Base-by-base conservation (phyloP, 495 filamentous ascomycete species). In the Apodospora peruviana region DNA sequence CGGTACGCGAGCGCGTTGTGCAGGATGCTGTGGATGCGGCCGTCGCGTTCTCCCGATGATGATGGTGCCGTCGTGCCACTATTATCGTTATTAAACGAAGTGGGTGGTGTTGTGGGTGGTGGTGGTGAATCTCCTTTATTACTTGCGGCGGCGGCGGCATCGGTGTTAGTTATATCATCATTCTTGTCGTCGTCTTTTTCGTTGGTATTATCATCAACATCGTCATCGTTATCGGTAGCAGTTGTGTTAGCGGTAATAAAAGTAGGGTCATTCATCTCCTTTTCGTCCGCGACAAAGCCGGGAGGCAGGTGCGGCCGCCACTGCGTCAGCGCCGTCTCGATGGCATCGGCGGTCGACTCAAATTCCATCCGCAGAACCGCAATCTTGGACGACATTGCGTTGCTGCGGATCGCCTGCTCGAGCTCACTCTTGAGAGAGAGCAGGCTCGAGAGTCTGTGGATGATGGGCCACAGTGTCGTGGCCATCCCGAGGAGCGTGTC, bases 1-100 rank as follows among this genome's bases (percentile, higher is more conserved):
- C 78, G 77, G 54, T 83, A 82, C 7, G 81, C 80, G 42, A 82
- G 68, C 11, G 81, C 77, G 51, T 82, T 83, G 60, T 81, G 74
- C 8, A 79, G 53, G 44, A 81, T 79, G n/a, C 63, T 70, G 47
- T 71, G 69, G 11, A 75, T 58, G 18, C 51, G 67, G 38, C 48
- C 60, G n/a, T n/a, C n/a, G 19, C 48, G 51, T 38, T 72, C 62
- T n/a, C 2, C 44, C 17, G 21, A 34, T 16, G 10, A 50, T 45
- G 4, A 25, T 41, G 16, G 59, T 35, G 9, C 50, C 14, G 37
- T 8, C 12, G n/a, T 35, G 32, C 16, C 2, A 17, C 10, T 17
- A 18, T 40, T 50, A 23, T 45, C 25, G 7, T 21, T n/a, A 0
- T 47, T 17, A n/a, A n/a, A n/a, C n/a, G n/a, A n/a, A n/a, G 41